phyloP scores from a whole-genome alignment of 2,329 filamentous ascomycete genomes.

The Fusarium kyushuense region DNA sequence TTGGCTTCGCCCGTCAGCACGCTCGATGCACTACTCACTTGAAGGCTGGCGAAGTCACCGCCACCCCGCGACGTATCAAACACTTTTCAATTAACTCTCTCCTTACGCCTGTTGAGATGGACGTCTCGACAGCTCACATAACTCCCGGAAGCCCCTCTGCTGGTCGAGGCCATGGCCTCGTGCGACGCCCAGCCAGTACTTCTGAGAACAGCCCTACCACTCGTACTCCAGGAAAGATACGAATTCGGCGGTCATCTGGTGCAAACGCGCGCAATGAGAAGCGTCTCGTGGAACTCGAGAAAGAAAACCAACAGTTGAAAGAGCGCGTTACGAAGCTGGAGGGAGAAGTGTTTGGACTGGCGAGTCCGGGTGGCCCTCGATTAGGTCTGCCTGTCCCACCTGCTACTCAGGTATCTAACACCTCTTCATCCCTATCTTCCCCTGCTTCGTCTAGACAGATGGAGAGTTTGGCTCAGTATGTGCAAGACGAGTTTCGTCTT shows the following conservation, averaged over 20 bases:
- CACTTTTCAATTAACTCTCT: not conserved
- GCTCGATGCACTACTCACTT: conserved; percentile 1
- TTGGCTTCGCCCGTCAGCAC: not conserved
- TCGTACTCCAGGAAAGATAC: not conserved
- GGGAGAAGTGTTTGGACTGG: conserved; percentile 6
- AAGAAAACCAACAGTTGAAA: conserved; percentile 18
- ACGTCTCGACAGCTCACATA: not conserved
- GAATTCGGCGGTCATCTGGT: not conserved
- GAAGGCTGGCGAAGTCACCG: not conserved
- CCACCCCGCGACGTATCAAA: conserved; percentile 6
- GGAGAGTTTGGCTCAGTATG: conserved; percentile 5
- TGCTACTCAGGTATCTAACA: not conserved
- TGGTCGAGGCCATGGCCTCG: conserved; percentile 9
- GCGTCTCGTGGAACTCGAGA: conserved; percentile 22
- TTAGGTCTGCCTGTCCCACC: not conserved
- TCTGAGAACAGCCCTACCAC: not conserved
- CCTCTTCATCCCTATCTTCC: not conserved
- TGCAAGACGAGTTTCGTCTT: conserved; percentile 12
- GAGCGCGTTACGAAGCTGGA: conserved; percentile 29
- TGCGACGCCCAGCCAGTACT: not conserved
- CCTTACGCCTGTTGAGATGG: conserved; percentile 18
- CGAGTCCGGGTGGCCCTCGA: not conserved
- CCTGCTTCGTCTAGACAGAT: not conserved
- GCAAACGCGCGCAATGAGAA: not conserved
- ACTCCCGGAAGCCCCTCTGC: conserved; percentile 37